Conservation (phyloP, 441 rosid species). For the Metrosideros polymorpha region DNA sequence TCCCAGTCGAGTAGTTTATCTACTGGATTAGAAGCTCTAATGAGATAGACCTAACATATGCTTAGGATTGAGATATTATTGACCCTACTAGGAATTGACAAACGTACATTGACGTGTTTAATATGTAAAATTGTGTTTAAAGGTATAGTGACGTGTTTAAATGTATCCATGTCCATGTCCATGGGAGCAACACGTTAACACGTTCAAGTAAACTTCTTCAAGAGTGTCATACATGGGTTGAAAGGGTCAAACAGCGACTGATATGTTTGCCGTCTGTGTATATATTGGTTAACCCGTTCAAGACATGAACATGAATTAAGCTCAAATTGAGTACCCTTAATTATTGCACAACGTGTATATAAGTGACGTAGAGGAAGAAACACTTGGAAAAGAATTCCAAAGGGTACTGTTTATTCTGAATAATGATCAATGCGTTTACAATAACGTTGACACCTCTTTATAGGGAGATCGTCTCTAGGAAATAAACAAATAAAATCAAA, state of each 20-base stretch:
- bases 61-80: neutral
- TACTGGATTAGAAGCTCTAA: neutral
- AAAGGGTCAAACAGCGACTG: neutral
- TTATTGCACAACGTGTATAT: neutral
- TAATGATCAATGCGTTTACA: too few relatives aligned
- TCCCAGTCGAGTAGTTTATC: neutral
- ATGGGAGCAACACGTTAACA: neutral
- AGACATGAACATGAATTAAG: neutral
- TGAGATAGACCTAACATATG: neutral
- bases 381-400: too few relatives aligned
- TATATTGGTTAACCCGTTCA: neutral
- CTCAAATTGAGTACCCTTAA: neutral
- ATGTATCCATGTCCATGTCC: neutral
- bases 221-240: neutral
- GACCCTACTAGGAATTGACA: neutral
- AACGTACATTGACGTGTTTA: neutral
- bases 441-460: too few relatives aligned
- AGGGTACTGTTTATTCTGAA: too few relatives aligned
- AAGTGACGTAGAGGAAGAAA: too few relatives aligned
- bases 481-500: too few relatives aligned
- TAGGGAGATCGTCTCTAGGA: too few relatives aligned
- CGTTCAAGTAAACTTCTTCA: neutral
- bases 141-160: too few relatives aligned
- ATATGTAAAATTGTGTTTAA: too few relatives aligned
- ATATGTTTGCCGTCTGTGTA: neutral